phyloP scores from a whole-genome alignment of 2,329 filamentous ascomycete species.

The Neopestalotiopsis clavispora region DNA sequence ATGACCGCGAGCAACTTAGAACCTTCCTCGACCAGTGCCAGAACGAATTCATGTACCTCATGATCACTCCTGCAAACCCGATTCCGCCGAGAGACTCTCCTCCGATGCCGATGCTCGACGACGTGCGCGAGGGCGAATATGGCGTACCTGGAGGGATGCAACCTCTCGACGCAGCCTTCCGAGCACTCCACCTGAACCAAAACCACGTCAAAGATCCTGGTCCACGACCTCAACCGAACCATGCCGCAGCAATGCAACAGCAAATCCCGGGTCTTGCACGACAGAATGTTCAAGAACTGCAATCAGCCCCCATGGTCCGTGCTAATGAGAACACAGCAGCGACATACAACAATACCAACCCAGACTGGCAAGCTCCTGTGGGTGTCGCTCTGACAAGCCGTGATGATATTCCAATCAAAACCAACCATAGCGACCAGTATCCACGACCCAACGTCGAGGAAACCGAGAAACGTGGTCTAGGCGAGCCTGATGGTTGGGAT shows the following conservation, averaged over 20 bases:
- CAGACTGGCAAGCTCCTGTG: conserved; percentile 33
- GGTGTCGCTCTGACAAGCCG: conserved; percentile 28
- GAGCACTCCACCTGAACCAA: conserved; percentile 46
- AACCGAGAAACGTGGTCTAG: conserved; percentile 51
- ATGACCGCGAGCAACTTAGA: conserved; percentile 58
- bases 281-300: conserved; percentile 46
- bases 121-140: conserved; percentile 62
- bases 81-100: conserved; percentile 68
- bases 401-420: conserved; percentile 31
- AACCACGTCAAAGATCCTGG: conserved; percentile 63
- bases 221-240: conserved; percentile 60
- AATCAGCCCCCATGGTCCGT: conserved; percentile 57
- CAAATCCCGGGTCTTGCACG: conserved; percentile 30
- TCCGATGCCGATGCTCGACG: conserved; percentile 62
- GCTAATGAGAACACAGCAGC: conserved; percentile 53
- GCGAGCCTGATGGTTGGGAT: conserved; percentile 83
- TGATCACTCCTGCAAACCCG: conserved; percentile 71
- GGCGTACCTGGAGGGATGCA: conserved; percentile 50
- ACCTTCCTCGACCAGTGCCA: conserved; percentile 68
- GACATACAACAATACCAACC: conserved; percentile 38
- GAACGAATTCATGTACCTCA: conserved; percentile 70
- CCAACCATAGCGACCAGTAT: conserved; percentile 47
- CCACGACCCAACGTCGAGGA: conserved; percentile 45
- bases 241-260: conserved; percentile 57
- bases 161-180: conserved; percentile 39